phyloP scores from a whole-genome alignment of 768 basidiomycete species.

The Coprinopsis cinerea region DNA sequence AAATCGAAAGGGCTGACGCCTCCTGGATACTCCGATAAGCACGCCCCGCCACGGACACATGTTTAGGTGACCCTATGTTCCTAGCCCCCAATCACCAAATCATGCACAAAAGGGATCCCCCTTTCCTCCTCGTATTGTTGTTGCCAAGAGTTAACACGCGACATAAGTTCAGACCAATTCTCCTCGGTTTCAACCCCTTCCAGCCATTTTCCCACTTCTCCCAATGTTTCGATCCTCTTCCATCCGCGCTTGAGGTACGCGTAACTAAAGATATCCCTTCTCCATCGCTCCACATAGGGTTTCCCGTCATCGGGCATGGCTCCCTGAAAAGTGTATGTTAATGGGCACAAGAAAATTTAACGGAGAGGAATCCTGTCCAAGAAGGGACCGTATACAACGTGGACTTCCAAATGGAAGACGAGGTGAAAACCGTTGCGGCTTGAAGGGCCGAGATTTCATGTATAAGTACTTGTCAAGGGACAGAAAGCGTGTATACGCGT shows the following conservation, averaged over 20 bases:
- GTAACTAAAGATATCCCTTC: conserved; percentile 29
- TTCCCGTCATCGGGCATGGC: conserved; percentile 36
- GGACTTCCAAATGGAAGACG: neutral
- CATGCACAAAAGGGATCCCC: conserved; percentile 17
- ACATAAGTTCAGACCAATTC: conserved; percentile 46
- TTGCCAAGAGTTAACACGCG: conserved; percentile 43
- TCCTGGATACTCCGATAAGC: too few species aligned
- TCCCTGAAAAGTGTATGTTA: conserved; percentile 19
- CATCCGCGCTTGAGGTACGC: conserved; percentile 35
- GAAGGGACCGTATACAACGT: too few species aligned
- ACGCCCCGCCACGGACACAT: too few species aligned
- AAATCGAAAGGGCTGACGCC: too few species aligned
- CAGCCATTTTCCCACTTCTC: conserved; percentile 36
- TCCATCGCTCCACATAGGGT: conserved; percentile 47
- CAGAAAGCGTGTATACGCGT: neutral
- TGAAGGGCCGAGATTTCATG: too few species aligned
- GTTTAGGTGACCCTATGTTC: neutral
- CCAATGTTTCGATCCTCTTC: conserved; percentile 38
- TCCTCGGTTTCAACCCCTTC: conserved; percentile 44
- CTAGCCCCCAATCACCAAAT: conserved; percentile 14
- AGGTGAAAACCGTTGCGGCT: neutral
- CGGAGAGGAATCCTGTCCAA: too few species aligned
- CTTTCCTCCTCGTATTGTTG: conserved; percentile 43
- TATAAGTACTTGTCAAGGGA: too few species aligned
- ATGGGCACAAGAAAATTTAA: too few species aligned